A percentile compares a stretch with the other conserved stretches of the same genome.
These are phyloP conservation scores for Mariannaea elegans DNA, from an alignment of 2,329 filamentous ascomycete species.

Conservation along the genomic window DNA sequence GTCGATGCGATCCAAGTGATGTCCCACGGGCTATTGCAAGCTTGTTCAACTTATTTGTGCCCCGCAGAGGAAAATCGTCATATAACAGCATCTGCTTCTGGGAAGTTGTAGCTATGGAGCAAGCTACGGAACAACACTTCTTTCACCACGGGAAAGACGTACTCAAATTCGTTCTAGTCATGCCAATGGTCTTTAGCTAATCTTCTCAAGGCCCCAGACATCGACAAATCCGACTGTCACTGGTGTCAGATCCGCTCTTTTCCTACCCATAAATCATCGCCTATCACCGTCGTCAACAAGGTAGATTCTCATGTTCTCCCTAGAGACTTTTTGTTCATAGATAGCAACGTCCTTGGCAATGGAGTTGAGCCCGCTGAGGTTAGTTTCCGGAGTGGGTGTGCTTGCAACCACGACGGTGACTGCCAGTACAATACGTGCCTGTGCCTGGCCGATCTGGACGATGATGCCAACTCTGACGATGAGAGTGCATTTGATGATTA, in stretches of 20 bases:
- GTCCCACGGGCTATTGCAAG: too few relatives aligned
- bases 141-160: conserved; percentile 56
- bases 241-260: conserved; percentile 69
- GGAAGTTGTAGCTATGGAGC: conserved; percentile 50
- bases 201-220: conserved; percentile 43
- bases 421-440: conserved; percentile 75
- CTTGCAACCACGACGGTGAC: conserved; percentile 67
- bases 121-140: conserved; percentile 57
- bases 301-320: conserved; percentile 66
- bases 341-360: conserved; percentile 64
- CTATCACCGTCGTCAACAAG: conserved; percentile 72
- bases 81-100: too few relatives aligned
- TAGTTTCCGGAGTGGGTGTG: conserved; percentile 75
- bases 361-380: conserved; percentile 68
- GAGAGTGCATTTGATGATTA: conserved; percentile 50
- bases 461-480: conserved; percentile 60
- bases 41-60: too few relatives aligned
- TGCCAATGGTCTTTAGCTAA: background rate
- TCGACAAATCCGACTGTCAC: conserved; percentile 60
- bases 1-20: too few relatives aligned
- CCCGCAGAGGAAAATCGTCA: too few relatives aligned
- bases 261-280: conserved; percentile 55
- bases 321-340: conserved; percentile 74
- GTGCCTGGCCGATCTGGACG: conserved; percentile 72
- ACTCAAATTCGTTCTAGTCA: background rate